phyloP scores from a whole-genome alignment of 352 stramenopile genomes.

The Peronospora farinosa region DNA sequence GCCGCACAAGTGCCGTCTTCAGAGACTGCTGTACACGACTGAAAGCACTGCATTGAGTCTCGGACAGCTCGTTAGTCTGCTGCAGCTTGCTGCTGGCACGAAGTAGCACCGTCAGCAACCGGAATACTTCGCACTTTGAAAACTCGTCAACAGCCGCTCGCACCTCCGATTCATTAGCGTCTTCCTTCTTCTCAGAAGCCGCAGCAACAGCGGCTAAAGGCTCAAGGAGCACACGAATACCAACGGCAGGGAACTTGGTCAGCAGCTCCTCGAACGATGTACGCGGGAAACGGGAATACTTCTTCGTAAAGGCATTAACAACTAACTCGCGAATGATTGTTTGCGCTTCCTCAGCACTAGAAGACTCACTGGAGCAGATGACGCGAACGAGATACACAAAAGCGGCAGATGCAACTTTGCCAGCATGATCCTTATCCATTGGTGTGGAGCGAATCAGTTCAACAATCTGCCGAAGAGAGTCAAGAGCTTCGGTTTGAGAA shows the following conservation, averaged over 20 bases:
- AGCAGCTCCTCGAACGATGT: conserved; percentile 64
- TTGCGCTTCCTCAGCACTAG: conserved; percentile 22
- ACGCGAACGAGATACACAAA: conserved; percentile 62
- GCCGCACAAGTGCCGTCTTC: conserved; percentile 36
- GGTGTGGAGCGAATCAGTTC: conserved; percentile 40
- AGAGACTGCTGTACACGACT: conserved; percentile 28
- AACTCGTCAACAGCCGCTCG: conserved; percentile 57
- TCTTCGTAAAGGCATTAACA: conserved; percentile 72
- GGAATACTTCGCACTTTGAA: conserved; percentile 71
- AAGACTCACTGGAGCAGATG: conserved; percentile 24
- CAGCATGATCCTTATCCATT: conserved; percentile 58
- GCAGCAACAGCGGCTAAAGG: conserved; percentile 45
- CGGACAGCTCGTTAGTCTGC: conserved; percentile 20
- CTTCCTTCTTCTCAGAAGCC: conserved; percentile 28
- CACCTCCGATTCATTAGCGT: conserved; percentile 9
- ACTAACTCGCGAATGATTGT: conserved; percentile 31
- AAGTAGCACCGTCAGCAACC: conserved; percentile 59
- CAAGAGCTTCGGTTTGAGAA: conserved; percentile 21
- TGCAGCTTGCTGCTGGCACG: conserved; percentile 25
- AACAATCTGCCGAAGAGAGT: conserved; percentile 33
- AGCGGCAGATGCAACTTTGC: conserved; percentile 49
- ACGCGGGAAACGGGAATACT: conserved; percentile 71
- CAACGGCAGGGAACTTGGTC: conserved; percentile 42
- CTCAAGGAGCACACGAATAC: conserved; percentile 49
- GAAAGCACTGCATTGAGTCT: conserved; percentile 34